These are phyloP conservation scores for Quercus dentata DNA, from an alignment of 306 rosid genomes.

Conservation along the genomic window DNA sequence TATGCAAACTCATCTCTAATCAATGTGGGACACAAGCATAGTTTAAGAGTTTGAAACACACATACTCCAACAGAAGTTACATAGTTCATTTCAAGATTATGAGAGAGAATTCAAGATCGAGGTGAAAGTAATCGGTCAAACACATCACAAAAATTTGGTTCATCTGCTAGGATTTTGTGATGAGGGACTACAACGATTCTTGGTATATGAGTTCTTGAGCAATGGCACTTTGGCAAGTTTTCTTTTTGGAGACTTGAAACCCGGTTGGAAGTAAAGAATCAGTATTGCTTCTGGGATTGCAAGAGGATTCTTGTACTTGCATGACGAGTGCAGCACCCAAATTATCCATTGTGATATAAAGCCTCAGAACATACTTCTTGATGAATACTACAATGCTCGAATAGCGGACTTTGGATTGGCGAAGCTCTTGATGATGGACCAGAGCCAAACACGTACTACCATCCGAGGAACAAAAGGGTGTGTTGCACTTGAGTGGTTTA, in stretches of 20 bases:
- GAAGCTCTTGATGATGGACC: conserved; percentile 33
- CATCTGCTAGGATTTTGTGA: conserved; percentile 15
- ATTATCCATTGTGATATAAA: conserved; percentile 30
- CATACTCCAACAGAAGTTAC: conserved; percentile 11
- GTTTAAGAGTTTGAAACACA: too few relatives aligned
- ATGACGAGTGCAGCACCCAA: too few relatives aligned
- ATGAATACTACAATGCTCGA: conserved; percentile 2
- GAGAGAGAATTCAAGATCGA: conserved; percentile 23
- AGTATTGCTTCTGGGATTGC: conserved; percentile 24
- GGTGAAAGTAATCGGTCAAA: too few relatives aligned
- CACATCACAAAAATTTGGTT: not conserved
- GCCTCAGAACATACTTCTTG: conserved; percentile 45
- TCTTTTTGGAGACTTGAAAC: conserved; percentile 14
- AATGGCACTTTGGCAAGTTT: conserved; percentile 20
- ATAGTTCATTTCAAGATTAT: conserved; percentile 30
- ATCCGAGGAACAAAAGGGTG: conserved; percentile 42
- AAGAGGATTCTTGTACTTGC: too few relatives aligned
- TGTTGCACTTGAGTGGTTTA: conserved; percentile 44
- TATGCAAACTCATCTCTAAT: too few relatives aligned
- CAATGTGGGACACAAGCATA: not conserved
- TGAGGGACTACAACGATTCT: not conserved
- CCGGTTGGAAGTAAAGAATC: conserved; percentile 2
- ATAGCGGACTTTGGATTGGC: conserved; percentile 42
- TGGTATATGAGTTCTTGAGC: conserved; percentile 18
- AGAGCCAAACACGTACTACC: conserved; percentile 19